phyloP scores from a whole-genome alignment of 2,329 filamentous ascomycete genomes.

The Aotearoamyces nothofagi region DNA sequence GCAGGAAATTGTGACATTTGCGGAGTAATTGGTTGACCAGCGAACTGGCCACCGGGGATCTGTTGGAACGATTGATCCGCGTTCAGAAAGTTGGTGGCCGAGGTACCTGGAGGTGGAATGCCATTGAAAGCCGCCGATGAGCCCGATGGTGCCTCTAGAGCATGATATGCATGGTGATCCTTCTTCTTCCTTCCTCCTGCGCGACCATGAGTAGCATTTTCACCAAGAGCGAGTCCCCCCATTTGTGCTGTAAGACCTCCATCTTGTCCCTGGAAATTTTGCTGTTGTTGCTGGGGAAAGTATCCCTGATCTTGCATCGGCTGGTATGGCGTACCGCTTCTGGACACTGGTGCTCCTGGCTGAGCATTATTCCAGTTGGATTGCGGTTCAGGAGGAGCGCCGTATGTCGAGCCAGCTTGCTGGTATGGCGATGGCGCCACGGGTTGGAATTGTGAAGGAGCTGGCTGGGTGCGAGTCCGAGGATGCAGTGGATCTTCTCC shows the following conservation, averaged over 20 bases:
- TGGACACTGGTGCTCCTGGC: constrained; percentile 18
- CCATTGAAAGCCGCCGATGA: constrained; percentile 57
- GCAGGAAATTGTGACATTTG: constrained; percentile 45
- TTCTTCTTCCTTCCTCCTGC: constrained; percentile 66
- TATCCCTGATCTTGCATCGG: constrained; percentile 16
- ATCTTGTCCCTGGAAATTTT: constrained; percentile 25
- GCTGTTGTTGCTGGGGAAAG: constrained; percentile 17
- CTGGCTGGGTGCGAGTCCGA: constrained; percentile 32
- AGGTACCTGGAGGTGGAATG: constrained; percentile 40
- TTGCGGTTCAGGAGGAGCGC: constrained; percentile 3
- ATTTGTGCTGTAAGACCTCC: constrained; percentile 54
- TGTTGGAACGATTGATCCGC: constrained; percentile 29
- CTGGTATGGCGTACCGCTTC: constrained; percentile 18
- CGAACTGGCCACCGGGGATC: constrained; percentile 28
- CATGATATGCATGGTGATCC: constrained; percentile 85
- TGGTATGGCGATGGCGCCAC: constrained; percentile 35
- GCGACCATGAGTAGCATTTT: constrained; percentile 31
- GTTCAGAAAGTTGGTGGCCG: constrained; percentile 43
- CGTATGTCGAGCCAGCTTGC: constrained; percentile 11
- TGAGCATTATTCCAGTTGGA: constrained; percentile 5
- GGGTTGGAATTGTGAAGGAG: constrained; percentile 39
- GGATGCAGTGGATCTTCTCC: constrained; percentile 38
- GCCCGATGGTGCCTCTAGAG: constrained; percentile 56
- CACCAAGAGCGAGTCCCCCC: constrained; percentile 54
- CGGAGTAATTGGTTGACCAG: constrained; percentile 28